These are phyloP conservation scores for Starmerella potacharoeniae DNA, from an alignment of 805 yeast genomes.

Conservation along the genomic window DNA sequence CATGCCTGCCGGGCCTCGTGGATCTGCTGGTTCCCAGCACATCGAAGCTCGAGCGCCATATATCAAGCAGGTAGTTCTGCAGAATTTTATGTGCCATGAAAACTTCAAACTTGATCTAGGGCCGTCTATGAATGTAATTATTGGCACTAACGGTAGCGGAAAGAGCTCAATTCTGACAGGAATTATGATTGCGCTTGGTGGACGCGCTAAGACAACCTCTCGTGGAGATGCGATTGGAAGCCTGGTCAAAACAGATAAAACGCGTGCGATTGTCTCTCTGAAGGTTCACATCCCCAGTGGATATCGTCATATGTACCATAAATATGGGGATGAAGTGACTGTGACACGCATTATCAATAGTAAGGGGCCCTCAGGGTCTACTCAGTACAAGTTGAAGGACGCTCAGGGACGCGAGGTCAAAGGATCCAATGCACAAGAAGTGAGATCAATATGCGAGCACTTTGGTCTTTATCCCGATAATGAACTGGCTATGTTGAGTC, in stretches of 20 bases:
- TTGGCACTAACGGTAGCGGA: slow-evolving; percentile 87
- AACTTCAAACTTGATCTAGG: slow-evolving; percentile 65
- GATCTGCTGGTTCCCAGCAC: neutral
- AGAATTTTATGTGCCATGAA: slow-evolving; percentile 42
- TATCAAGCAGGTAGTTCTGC: slow-evolving; percentile 48
- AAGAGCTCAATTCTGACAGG: slow-evolving; percentile 84
- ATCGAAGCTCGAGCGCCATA: slow-evolving; percentile 24
- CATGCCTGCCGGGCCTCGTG: neutral
- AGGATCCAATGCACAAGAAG: slow-evolving; percentile 38
- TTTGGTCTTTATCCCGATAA: slow-evolving; percentile 75
- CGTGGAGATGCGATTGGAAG: slow-evolving; percentile 64
- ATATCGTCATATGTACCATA: slow-evolving; percentile 49
- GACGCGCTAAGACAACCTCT: slow-evolving; percentile 75
- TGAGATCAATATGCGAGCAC: slow-evolving; percentile 56
- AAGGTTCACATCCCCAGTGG: slow-evolving; percentile 48
- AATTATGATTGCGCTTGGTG: slow-evolving; percentile 76
- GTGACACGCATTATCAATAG: slow-evolving; percentile 53
- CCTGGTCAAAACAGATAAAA: slow-evolving; percentile 65
- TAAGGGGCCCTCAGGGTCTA: slow-evolving; percentile 33
- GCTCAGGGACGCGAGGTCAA: slow-evolving; percentile 44
- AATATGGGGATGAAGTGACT: slow-evolving; percentile 56
- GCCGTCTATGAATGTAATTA: slow-evolving; percentile 71
- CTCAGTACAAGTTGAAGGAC: slow-evolving; percentile 45
- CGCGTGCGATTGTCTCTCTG: slow-evolving; percentile 55
- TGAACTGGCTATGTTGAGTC: slow-evolving; percentile 85